Percentiles rank a stretch among this genome's conserved stretches.
Conservation (phyloP, 371 early-diverging fungal genomes). For the Apophysomyces trapeziformis region DNA sequence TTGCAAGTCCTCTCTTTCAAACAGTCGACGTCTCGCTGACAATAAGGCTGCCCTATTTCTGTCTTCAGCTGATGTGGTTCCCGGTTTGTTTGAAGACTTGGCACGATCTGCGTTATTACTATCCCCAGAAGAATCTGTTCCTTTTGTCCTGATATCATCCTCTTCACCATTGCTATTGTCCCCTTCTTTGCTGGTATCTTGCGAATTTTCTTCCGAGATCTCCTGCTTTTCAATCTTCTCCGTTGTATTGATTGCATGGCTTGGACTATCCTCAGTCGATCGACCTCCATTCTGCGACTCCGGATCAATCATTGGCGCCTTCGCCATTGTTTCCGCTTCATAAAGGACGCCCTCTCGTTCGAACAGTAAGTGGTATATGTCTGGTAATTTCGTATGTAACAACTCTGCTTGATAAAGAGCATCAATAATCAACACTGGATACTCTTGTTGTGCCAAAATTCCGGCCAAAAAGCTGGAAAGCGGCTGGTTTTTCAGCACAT, state of each 20-base stretch:
- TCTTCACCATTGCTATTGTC: conserved; percentile 22
- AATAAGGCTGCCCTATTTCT: conserved; percentile 1
- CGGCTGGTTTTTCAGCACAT: conserved; percentile 48
- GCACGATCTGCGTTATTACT: neutral
- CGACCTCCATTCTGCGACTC: neutral
- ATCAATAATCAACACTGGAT: conserved; percentile 57
- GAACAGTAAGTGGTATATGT: conserved; percentile 57
- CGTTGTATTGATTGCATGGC: neutral
- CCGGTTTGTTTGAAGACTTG: neutral
- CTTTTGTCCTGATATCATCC: conserved; percentile 20
- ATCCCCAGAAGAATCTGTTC: conserved; percentile 8
- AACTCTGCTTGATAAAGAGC: conserved; percentile 62
- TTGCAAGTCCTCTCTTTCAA: conserved; percentile 36
- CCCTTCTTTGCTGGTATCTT: conserved; percentile 16
- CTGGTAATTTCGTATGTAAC: conserved; percentile 60
- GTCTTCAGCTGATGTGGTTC: conserved; percentile 1
- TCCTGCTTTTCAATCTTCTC: conserved; percentile 13
- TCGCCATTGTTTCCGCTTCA: conserved; percentile 56
- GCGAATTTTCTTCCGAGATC: conserved; percentile 2
- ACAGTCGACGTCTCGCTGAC: conserved; percentile 22
- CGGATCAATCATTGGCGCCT: conserved; percentile 21
- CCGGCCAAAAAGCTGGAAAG: conserved; percentile 66
- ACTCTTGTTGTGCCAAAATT: conserved; percentile 63
- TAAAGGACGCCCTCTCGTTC: conserved; percentile 69
- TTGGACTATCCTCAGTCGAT: conserved; percentile 4